Evolutionary conservation across 1,139 yeast species (phyloP).

Genomic region (Saccharomyces hybrid): DNA sequence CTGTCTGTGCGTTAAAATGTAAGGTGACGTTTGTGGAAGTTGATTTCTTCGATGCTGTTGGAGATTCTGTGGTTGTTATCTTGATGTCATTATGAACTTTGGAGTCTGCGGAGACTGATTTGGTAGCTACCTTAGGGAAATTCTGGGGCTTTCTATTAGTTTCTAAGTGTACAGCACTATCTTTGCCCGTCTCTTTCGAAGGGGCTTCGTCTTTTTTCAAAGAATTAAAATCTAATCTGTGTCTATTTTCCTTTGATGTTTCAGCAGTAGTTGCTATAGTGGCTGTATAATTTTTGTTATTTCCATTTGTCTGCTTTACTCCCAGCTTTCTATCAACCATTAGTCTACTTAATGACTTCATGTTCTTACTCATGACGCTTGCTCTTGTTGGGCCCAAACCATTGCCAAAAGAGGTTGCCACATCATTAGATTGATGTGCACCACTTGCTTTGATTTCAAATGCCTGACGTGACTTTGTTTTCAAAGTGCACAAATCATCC

Average conservation of each 20-base stretch:
- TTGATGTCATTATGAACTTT: background rate
- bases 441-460: conserved; percentile 34
- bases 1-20: background rate
- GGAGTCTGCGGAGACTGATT: conserved; percentile 1
- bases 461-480: conserved; percentile 21
- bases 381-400: conserved; percentile 33
- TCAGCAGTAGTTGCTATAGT: conserved; percentile 1
- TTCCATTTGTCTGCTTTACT: conserved; percentile 5
- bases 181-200: background rate
- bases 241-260: background rate
- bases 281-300: conserved; percentile 2
- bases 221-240: background rate
- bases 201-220: background rate
- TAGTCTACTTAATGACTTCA: conserved; percentile 26
- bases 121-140: background rate
- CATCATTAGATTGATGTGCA: conserved; percentile 31
- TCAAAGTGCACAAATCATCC: conserved; percentile 25
- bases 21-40: background rate
- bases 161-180: background rate
- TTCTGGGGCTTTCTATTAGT: background rate
- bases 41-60: conserved; percentile 3
- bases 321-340: conserved; percentile 30
- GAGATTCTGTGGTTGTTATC: background rate
- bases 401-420: conserved; percentile 29
- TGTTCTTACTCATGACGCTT: conserved; percentile 29